phyloP scores from a whole-genome alignment of 768 basidiomycete genomes.

The Gelatoporia subvermispora region DNA sequence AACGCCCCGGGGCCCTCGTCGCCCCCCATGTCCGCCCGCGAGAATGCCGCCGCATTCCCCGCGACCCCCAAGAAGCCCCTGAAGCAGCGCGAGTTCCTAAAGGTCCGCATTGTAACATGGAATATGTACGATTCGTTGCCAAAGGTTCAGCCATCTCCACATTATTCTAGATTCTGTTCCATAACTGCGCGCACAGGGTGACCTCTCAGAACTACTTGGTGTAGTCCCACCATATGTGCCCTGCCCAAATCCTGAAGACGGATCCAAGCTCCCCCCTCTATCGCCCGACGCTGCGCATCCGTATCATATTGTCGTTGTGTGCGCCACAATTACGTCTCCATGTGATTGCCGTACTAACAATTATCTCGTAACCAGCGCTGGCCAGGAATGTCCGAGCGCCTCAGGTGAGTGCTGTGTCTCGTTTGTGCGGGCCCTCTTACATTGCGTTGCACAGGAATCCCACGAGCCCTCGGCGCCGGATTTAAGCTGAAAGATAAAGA shows the following conservation, averaged over 20 bases:
- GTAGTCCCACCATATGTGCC: conserved; percentile 43
- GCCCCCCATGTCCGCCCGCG: conserved; percentile 6
- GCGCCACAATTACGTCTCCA: conserved; percentile 22
- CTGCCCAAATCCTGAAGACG: conserved; percentile 9
- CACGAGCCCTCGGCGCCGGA: conserved; percentile 73
- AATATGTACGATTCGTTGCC: conserved; percentile 84
- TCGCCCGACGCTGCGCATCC: conserved; percentile 53
- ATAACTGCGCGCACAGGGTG: conserved; percentile 43
- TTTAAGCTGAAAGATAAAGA: conserved; percentile 63
- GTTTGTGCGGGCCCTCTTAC: background rate
- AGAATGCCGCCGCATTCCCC: no score
- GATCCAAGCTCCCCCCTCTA: conserved; percentile 42
- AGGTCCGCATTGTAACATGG: conserved; percentile 71
- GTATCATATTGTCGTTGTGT: conserved; percentile 79
- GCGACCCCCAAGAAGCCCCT: no score
- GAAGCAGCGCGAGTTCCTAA: conserved; percentile 37
- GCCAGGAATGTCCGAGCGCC: conserved; percentile 80
- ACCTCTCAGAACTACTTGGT: conserved; percentile 68
- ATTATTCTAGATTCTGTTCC: background rate
- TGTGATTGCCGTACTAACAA: conserved; percentile 7
- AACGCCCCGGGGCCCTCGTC: conserved; percentile 17
- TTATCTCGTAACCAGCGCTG: conserved; percentile 40
- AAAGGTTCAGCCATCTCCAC: conserved; percentile 41
- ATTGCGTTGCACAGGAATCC: conserved; percentile 48
- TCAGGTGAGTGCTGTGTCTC: conserved; percentile 42